Base-by-base conservation (phyloP, 495 filamentous ascomycete species). In the Stereocaulon alpinum region DNA sequence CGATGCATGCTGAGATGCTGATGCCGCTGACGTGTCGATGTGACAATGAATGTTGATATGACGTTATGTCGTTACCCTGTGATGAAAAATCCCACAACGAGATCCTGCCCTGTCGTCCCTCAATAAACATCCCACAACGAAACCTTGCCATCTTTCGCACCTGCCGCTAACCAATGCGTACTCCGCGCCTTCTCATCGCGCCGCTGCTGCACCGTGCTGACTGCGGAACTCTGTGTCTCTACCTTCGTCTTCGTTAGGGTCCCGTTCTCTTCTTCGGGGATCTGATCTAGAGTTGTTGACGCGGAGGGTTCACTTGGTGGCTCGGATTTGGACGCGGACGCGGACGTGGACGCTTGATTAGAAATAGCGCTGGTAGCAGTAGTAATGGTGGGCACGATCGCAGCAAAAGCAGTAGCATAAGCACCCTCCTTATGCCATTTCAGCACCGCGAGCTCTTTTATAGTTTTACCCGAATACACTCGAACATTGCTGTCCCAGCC, bases 41-140 rank as follows among this genome's bases (percentile, higher is more conserved):
- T n/a, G n/a, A n/a, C n/a, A 37, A 10, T 37, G 32, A 37, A 37
- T 37, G 32, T 4, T 37, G 32, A 37, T 7, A 6, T 11, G 34
- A 9, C 12, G 34, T 10, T 2, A 37, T 6, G 34, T 12, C 12
- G 34, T 24, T 24, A 37, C n/a, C n/a, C n/a, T n/a, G n/a, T n/a
- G n/a, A n/a, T n/a, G n/a, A n/a, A n/a, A n/a, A n/a, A n/a, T n/a
- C n/a, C n/a, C n/a, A n/a, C n/a, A n/a, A n/a, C n/a, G n/a, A n/a
- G n/a, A n/a, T n/a, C n/a, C n/a, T n/a, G n/a, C n/a, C n/a, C n/a
- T 37, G 7, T 37, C 7, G 17, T 12, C n/a, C 29, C 15, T 80
- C 69, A 96, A 76, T 87, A 98, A 62, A 94, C 87, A 76, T 93
- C 90, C 93, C 93, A 98, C 71, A 98, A 76, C 67, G 88, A 92